A percentile compares a stretch with the other conserved stretches of the same genome.
Conservation (phyloP, 1,284 basidiomycete species). For the Mycosarcoma maydis region DNA sequence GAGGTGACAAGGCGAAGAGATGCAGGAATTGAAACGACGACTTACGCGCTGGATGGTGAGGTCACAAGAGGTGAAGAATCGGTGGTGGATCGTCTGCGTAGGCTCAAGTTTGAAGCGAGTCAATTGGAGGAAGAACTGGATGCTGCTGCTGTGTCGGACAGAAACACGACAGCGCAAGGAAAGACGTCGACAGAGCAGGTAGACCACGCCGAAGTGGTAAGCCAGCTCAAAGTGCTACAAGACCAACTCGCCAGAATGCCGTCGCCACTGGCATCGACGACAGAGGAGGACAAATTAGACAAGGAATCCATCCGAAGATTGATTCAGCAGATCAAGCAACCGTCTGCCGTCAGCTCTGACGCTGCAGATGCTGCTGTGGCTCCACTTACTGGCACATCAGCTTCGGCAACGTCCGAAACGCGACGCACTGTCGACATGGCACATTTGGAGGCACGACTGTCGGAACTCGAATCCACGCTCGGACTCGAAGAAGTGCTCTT, state of each 20-base stretch:
- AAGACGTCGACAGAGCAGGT: background rate
- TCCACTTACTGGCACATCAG: background rate
- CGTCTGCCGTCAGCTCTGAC: background rate
- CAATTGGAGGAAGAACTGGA: conserved; percentile 40
- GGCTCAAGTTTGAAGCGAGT: conserved; percentile 44
- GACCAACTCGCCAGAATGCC: conserved; percentile 27
- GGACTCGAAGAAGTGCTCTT: conserved; percentile 41
- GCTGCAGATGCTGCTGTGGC: conserved; percentile 12
- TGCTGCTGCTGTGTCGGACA: background rate
- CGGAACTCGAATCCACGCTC: conserved; percentile 42
- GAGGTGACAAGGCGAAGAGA: conserved; percentile 13
- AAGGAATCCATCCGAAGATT: background rate
- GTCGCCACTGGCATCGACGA: background rate
- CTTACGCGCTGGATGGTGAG: conserved; percentile 16
- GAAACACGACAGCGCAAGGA: background rate
- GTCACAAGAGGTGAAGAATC: conserved; percentile 12
- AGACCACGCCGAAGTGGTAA: conserved; percentile 21
- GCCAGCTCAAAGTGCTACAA: conserved; percentile 33
- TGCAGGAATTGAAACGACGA: conserved; percentile 41
- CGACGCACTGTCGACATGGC: conserved; percentile 11
- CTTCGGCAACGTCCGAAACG: conserved; percentile 1
- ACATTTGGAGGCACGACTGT: conserved; percentile 33
- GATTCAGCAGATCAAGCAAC: background rate
- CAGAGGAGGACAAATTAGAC: background rate
- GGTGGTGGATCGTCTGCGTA: conserved; percentile 29